Evolutionary conservation across 148 eudicot species (phyloP), one percentile per base, ranked within the genome.

Genomic region (Chenopodium album): DNA sequence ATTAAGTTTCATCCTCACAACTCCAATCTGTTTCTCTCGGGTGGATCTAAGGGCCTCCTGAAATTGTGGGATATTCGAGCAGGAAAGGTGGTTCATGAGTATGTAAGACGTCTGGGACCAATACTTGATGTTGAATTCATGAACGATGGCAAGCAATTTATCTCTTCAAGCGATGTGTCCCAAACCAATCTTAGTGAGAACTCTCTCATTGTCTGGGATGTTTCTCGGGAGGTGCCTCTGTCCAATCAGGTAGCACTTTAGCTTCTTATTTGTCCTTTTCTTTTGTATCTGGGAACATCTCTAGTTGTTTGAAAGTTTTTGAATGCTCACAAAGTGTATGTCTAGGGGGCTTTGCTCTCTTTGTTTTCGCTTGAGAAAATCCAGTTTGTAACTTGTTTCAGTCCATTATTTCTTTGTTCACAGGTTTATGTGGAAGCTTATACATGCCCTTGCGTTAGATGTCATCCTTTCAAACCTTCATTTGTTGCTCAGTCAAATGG

Each of bases 401-500:
- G 34, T 81, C 3, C 7, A 54, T 16, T n/a, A 23, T 76, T 23
- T 50, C 48, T 44, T 56, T 60, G 47, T 23, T 73, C 23, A 32
- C 88, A 92, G 95, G 91, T 89, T 75, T 93, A 90, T 79, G 87
- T 84, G 50, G 94, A 92, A 85, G 96, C 97, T 20, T 94, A 90
- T 78, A 94, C 98, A 9, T 94, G 98, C 67, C 92, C 98, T 22
- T 84, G 84, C 71, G 82, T 95, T 72, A 88, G 90, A 81, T 83
- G 86, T 87, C 97, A 93, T 82, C 94, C 97, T 5, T 88, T 64
- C 26, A 91, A 93, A 75, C 91, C 94, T 13, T 82, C 87, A 64
- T 95, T 93, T 77, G 88, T 93, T 46, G 98, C 95, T 26, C 97
- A 95, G 79, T 92, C 98, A 73, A 92, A 95, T 59, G 98, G 96